These are phyloP conservation scores for Chaetomium tenue DNA, from an alignment of 495 filamentous ascomycete species.

Conservation along the genomic window DNA sequence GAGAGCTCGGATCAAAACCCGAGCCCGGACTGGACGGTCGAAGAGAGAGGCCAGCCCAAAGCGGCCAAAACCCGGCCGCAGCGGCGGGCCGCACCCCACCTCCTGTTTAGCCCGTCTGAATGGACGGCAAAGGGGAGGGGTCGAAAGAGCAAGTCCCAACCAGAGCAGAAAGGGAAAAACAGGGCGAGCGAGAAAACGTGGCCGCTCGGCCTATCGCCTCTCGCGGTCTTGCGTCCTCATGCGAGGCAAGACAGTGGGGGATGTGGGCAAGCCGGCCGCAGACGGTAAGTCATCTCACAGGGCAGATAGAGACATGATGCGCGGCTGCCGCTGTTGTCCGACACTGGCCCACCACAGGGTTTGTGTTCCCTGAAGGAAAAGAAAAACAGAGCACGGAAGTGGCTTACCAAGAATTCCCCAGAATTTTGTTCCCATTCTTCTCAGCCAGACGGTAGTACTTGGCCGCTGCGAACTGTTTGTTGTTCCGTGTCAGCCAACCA, in stretches of 20 bases:
- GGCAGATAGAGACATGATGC: slow-evolving; percentile 5
- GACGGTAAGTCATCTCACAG: background rate
- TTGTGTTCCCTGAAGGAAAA: background rate
- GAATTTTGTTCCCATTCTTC: slow-evolving; percentile 77
- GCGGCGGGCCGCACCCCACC: slow-evolving; percentile 8
- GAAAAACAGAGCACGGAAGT: slow-evolving; percentile 25
- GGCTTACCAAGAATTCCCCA: slow-evolving; percentile 89
- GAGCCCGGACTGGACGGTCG: background rate
- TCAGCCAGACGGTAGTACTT: slow-evolving; percentile 94
- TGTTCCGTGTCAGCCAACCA: slow-evolving; percentile 21
- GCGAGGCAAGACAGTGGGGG: background rate
- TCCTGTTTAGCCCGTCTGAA: background rate
- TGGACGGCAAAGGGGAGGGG: background rate
- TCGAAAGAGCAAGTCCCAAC: too few relatives aligned
- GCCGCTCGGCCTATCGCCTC: background rate
- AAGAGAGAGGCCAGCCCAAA: background rate
- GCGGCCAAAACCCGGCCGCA: slow-evolving; percentile 2
- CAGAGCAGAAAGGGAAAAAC: background rate
- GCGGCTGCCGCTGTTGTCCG: background rate
- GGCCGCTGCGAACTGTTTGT: slow-evolving; percentile 72
- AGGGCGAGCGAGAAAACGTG: slow-evolving; percentile 11
- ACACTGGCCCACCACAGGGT: background rate
- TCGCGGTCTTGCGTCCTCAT: background rate
- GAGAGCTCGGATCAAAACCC: too few relatives aligned
- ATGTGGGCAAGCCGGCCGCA: background rate